These are phyloP conservation scores for Lecanicillium sp. DNA, from an alignment of 2,329 filamentous ascomycete species.

Conservation along the genomic window DNA sequence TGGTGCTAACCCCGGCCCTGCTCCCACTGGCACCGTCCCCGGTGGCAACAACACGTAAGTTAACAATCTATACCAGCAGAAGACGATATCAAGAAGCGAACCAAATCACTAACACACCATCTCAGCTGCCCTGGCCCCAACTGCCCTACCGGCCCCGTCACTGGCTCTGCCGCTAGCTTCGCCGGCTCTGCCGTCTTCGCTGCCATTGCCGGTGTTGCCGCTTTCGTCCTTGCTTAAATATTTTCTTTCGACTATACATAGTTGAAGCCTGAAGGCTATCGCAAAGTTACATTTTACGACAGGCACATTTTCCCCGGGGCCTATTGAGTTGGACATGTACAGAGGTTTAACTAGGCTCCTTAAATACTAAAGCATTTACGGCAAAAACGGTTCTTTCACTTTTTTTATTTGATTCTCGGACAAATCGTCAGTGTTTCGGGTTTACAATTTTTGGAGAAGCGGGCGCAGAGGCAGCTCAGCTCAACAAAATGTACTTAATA, in stretches of 20 bases:
- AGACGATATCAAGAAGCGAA: neutral
- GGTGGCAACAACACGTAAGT: conserved; percentile 26
- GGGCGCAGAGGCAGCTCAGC: neutral
- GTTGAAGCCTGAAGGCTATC: conserved; percentile 32
- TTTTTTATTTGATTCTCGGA: conserved; percentile 1
- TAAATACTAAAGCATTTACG: conserved; percentile 21
- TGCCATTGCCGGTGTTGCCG: conserved; percentile 45
- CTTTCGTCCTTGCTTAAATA: conserved; percentile 47
- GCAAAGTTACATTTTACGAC: conserved; percentile 26
- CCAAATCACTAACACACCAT: too few relatives aligned
- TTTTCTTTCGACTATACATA: conserved; percentile 24
- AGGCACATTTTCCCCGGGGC: conserved; percentile 22
- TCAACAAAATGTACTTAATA: conserved; percentile 34
- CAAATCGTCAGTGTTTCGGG: conserved; percentile 18
- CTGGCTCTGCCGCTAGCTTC: conserved; percentile 45
- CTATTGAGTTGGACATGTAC: conserved; percentile 26
- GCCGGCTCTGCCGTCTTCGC: conserved; percentile 47
- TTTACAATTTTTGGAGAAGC: conserved; percentile 11
- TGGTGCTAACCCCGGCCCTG: conserved; percentile 19
- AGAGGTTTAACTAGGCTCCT: conserved; percentile 27
- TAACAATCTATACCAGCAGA: neutral
- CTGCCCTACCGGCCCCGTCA: conserved; percentile 26
- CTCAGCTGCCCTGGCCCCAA: conserved; percentile 17
- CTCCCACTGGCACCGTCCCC: conserved; percentile 9
- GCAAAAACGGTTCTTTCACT: conserved; percentile 6